Percentiles rank a stretch among this genome's conserved stretches.
These are phyloP conservation scores for Baudoinia panamericana DNA, from an alignment of 495 filamentous ascomycete species.

Conservation along the genomic window DNA sequence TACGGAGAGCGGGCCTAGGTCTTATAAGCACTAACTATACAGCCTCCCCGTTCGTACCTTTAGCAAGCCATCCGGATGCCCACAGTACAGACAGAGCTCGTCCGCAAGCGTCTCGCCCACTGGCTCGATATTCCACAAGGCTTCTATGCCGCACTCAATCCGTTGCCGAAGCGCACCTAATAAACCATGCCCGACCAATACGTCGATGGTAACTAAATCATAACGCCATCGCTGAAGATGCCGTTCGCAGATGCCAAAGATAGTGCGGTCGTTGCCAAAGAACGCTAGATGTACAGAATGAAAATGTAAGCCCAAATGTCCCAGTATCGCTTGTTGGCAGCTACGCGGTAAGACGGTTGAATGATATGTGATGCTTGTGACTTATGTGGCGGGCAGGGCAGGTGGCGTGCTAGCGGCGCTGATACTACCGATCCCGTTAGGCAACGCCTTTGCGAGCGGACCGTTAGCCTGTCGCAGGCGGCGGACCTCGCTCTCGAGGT, in stretches of 20 bases:
- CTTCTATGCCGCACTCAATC: not conserved
- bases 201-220: conserved; percentile 2
- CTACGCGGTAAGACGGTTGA: not conserved
- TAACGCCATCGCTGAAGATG: conserved; percentile 2
- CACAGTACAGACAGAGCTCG: not conserved
- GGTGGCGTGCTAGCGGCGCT: not conserved
- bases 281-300: not conserved
- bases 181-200: conserved; percentile 3
- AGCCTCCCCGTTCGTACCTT: too few species aligned
- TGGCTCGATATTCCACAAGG: not conserved
- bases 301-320: not conserved
- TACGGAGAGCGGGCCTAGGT: too few species aligned
- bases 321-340: not conserved
- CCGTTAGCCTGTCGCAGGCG: conserved; percentile 41
- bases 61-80: too few species aligned
- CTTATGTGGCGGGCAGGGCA: not conserved
- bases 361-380: not conserved
- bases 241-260: conserved; percentile 3
- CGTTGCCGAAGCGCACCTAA: not conserved
- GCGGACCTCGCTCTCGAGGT: conserved; percentile 48
- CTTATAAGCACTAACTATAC: too few species aligned
- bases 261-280: not conserved
- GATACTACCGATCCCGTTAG: not conserved
- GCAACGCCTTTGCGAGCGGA: conserved; percentile 1
- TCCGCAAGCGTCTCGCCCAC: not conserved